Evolutionary conservation across 768 basidiomycete genomes (phyloP).

Genomic region (Boletus eberwhitei): DNA sequence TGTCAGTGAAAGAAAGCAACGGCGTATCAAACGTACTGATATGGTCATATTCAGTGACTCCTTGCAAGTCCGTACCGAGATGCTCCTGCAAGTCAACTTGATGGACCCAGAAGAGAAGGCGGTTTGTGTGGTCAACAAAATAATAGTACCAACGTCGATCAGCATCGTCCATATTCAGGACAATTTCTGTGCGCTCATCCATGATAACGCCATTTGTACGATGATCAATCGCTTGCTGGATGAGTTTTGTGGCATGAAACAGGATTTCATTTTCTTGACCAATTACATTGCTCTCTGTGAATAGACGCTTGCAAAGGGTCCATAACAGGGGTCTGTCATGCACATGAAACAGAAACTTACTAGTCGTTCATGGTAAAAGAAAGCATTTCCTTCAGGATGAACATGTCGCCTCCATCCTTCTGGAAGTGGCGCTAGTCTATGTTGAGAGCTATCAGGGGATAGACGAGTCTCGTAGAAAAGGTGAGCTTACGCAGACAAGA

Average conservation of each 20-base stretch:
- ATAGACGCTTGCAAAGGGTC: neutral
- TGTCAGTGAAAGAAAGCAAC: too few species aligned
- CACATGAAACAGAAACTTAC: neutral
- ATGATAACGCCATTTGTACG: too few species aligned
- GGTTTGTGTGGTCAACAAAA: slow-evolving; percentile 1
- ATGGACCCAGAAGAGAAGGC: neutral
- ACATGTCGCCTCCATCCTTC: slow-evolving; percentile 8
- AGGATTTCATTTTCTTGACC: too few species aligned
- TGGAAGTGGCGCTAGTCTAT: neutral
- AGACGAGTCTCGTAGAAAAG: neutral
- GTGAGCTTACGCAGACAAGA: slow-evolving; percentile 3
- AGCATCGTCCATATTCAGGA: slow-evolving; percentile 1
- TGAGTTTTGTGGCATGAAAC: too few species aligned
- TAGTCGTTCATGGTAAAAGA: slow-evolving; percentile 11
- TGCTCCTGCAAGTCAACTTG: neutral
- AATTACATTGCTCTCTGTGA: too few species aligned
- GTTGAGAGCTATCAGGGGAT: neutral
- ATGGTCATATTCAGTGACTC: neutral
- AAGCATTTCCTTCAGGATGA: slow-evolving; percentile 8
- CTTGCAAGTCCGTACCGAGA: neutral
- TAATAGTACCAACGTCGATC: too few species aligned
- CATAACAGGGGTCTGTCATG: neutral
- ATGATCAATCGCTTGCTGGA: too few species aligned
- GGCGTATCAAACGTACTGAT: neutral
- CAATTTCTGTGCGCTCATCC: neutral